These are phyloP conservation scores for Aspergillus caelatus DNA, from an alignment of 2,329 filamentous ascomycete genomes.

Conservation along the genomic window DNA sequence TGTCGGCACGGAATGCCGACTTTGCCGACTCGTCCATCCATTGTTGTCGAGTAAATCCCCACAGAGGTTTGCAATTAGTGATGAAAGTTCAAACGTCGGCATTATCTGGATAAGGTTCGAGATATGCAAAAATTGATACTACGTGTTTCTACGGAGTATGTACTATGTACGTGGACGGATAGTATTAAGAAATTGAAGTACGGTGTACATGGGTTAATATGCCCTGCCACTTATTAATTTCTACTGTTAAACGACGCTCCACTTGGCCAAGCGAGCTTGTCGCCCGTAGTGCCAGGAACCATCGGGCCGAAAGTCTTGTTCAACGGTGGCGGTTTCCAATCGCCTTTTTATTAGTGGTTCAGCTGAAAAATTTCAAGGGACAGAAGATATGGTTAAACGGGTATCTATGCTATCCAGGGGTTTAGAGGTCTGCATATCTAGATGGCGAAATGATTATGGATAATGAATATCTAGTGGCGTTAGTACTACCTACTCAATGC, in stretches of 20 bases:
- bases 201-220: no score
- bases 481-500: neutral
- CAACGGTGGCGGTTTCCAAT: neutral
- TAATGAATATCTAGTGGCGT: neutral
- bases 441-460: neutral
- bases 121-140: neutral
- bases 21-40: neutral
- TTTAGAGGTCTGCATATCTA: neutral
- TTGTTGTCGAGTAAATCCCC: neutral
- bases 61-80: neutral
- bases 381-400: neutral
- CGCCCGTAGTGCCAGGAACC: neutral
- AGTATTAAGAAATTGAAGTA: neutral
- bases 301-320: neutral
- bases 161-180: neutral
- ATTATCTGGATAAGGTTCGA: neutral
- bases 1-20: conserved; percentile 1
- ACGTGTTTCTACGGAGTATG: neutral
- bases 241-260: neutral
- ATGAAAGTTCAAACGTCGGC: neutral
- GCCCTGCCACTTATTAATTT: neutral
- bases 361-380: neutral
- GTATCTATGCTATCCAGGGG: neutral
- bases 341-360: neutral
- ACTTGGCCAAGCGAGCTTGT: conserved; percentile 11